phyloP scores from a whole-genome alignment of 164 flowering plant genomes.

The Macadamia integrifolia region DNA sequence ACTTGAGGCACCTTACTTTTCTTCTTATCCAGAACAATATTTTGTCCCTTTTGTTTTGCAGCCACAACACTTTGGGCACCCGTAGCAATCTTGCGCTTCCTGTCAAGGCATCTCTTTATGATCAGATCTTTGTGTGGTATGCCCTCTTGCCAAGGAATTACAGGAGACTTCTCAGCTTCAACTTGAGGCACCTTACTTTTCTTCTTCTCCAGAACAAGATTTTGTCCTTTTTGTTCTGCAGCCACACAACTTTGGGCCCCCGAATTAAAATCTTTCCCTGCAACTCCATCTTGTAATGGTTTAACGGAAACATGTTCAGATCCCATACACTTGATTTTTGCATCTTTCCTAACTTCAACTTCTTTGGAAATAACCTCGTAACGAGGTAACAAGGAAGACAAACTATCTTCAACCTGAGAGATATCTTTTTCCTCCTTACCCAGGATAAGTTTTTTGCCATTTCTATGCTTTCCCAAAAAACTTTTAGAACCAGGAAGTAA shows the following conservation, averaged over 20 bases:
- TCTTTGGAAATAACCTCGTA: constrained; percentile 11
- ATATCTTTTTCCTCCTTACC: constrained; percentile 33
- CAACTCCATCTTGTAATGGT: constrained; percentile 10
- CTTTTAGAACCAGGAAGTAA: constrained; percentile 10
- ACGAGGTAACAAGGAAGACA: constrained; percentile 10
- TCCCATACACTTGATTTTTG: constrained; percentile 4
- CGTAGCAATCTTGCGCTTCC: constrained; percentile 4
- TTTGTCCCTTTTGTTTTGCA: constrained; percentile 11
- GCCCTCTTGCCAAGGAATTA: constrained; percentile 17
- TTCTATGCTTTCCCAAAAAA: constrained; percentile 7
- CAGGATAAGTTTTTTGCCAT: constrained; percentile 11
- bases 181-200: constrained; percentile 24
- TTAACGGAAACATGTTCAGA: constrained; percentile 9
- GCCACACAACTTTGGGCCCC: constrained; percentile 12
- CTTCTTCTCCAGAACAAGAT: constrained; percentile 21
- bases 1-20: constrained; percentile 24
- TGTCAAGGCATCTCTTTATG: constrained; percentile 14
- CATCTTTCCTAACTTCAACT: constrained; percentile 12
- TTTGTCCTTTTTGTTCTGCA: constrained; percentile 12
- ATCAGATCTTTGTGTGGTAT: constrained; percentile 10
- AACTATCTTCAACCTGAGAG: constrained; percentile 17
- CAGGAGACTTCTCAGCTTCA: constrained; percentile 18
- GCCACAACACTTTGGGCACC: constrained; percentile 12
- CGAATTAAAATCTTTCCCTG: constrained; percentile 13
- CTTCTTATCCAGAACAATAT: constrained; percentile 21